Base-by-base conservation (phyloP, 192 early-diverging fungal genomes). In the Coemansia reversa region DNA sequence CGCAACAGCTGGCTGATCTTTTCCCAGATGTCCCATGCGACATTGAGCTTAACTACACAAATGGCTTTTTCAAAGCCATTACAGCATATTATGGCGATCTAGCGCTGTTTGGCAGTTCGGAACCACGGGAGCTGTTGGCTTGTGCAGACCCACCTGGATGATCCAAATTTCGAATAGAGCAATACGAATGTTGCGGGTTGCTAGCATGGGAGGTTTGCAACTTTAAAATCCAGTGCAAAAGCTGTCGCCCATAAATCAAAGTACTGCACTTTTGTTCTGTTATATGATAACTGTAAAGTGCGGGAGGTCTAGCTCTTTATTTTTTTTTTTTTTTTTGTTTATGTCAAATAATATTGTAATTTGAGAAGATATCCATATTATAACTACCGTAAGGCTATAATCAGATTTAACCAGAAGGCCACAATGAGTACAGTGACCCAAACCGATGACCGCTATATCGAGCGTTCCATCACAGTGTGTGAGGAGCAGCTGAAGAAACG, bases 81-180 rank as follows among this genome's bases (percentile, higher is more conserved):
- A 89, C 86, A 0, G 88, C 82, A 1, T 97, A 97, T 63, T 96
- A 86, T 84, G 91, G 92, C 16, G 82, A 91, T 20, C 62, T 96
- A 49, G 86, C 76, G 9, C 50, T 49, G 39, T 58, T 48, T 28
- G 61, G 72, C 53, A 65, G 67, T n/a, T 59, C 51, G 0, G 42
- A 59, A 20, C 63, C 73, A 9, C 73, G 58, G 28, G 48, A 2
- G 9, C 51, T 60, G 25, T 22, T 50, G 58, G 20, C 39, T 45
- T 45, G 39, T 16, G n/a, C 33, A 22, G 19, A 42, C 12, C 22
- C 14, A 19, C 11, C 4, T 11, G 3, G 14, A 45, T 45, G 12
- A 45, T 9, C 39, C 14, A 45, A 12, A 11, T 45, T 16, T 45
- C 1, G 9, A 45, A 45, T 12, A 35, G 33, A 35, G 27, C 27